Base-by-base conservation (phyloP, 257 asterid species). In the Ocimum tenuiflorum region DNA sequence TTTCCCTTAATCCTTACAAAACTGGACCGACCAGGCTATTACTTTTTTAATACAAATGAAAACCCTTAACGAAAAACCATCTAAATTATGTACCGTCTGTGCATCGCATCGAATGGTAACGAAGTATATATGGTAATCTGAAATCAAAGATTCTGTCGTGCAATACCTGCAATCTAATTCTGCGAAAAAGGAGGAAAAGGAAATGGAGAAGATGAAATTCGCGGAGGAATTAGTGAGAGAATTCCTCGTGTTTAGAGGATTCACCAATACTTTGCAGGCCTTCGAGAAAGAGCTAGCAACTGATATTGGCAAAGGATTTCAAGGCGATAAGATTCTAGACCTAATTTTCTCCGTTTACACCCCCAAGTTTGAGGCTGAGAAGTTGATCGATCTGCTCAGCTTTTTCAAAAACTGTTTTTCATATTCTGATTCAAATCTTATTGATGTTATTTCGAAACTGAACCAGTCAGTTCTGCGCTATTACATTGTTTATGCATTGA, bases 191-290 rank as follows among this genome's bases (percentile, higher is more conserved):
- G 17, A 15, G 17, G n/a, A 22, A 46, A 23, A 15, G 17, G n/a
- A 22, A 46, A 88, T 89, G 96, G 95, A 83, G 81, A 80, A 79
- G 69, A 81, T 92, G 91, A 78, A 81, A 77, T 77, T 80, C 73
- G 97, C 96, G 12, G 96, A 89, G 80, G 97, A 92, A 75, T 73
- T 92, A 9, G 83, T 92, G 63, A 77, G 95, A 54, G 99, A 92
- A 69, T 89, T 89, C 54, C 90, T 92, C 15, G 82, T 89, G 42
- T 92, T 82, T 70, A 77, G 99, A 77, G 97, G 99, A 73, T 89
- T 92, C 76, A 86, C 96, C 43, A 83, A 65, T 73, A 83, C 90
- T 51, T 83, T 89, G 38, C 85, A 87, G 69, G 78, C 88, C 12
- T 89, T 86, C 77, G 91, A 82, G 79, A 92, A 83, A 71, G 97